phyloP scores from a whole-genome alignment of 176 grass and related monocot species.

The Triticum monococcum region DNA sequence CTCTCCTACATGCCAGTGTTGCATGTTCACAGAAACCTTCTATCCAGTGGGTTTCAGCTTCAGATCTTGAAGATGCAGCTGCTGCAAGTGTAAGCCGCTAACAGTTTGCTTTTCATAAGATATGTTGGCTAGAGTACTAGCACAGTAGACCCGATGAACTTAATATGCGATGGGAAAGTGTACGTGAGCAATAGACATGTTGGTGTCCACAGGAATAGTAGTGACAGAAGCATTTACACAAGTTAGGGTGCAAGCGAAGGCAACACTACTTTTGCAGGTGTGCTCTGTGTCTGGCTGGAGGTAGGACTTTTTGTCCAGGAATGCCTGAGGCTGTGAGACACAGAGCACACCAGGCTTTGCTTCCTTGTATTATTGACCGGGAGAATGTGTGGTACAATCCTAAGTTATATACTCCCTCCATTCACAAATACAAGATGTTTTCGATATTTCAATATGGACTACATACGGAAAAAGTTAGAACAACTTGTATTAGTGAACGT shows the following conservation, averaged over 20 bases:
- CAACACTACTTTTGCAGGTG: neutral
- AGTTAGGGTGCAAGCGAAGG: neutral
- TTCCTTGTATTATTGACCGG: neutral
- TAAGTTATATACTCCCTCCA: neutral
- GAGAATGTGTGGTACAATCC: neutral
- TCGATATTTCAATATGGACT: too few relatives aligned
- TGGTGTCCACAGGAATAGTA: neutral
- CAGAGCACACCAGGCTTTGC: neutral
- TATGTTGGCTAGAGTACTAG: neutral
- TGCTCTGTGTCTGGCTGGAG: neutral
- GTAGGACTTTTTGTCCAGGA: neutral
- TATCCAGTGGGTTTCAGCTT: conserved; percentile 93
- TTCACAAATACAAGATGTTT: too few relatives aligned
- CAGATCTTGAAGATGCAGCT: conserved; percentile 93
- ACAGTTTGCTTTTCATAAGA: conserved; percentile 5
- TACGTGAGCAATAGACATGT: neutral
- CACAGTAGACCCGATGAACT: neutral
- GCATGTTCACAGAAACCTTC: conserved; percentile 76
- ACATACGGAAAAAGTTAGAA: too few relatives aligned
- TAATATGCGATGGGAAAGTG: neutral
- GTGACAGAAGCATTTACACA: neutral
- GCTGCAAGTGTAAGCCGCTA: conserved; percentile 55
- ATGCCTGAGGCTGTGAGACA: neutral
- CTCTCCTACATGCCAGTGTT: conserved; percentile 81
- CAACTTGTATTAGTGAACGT: too few relatives aligned